These are phyloP conservation scores for Violaceomyces palustris DNA, from an alignment of 1,284 basidiomycete genomes.

Conservation along the genomic window DNA sequence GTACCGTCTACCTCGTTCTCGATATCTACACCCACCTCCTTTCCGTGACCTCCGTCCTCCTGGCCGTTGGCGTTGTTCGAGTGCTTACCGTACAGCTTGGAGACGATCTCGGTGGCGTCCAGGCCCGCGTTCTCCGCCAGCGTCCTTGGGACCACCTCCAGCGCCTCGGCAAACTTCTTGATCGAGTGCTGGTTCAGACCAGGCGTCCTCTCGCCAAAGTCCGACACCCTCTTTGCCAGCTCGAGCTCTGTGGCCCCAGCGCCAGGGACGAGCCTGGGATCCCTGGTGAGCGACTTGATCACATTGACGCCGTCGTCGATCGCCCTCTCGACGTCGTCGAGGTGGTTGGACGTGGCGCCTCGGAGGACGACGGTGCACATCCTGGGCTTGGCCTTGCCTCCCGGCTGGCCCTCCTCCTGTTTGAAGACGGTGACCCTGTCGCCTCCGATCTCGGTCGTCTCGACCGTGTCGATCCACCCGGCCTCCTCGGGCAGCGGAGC, in stretches of 20 bases:
- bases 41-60: slow-evolving; percentile 54
- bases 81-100: slow-evolving; percentile 82
- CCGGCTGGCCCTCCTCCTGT: slow-evolving; percentile 59
- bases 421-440: slow-evolving; percentile 95
- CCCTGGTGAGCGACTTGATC: slow-evolving; percentile 87
- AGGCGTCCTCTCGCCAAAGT: slow-evolving; percentile 79
- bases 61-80: too few species aligned
- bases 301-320: slow-evolving; percentile 97
- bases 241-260: slow-evolving; percentile 92
- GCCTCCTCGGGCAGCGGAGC: slow-evolving; percentile 95
- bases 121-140: slow-evolving; percentile 94
- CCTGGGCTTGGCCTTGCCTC: slow-evolving; percentile 47
- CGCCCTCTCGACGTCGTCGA: slow-evolving; percentile 93
- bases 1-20: slow-evolving; percentile 57
- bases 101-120: slow-evolving; percentile 87
- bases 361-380: slow-evolving; percentile 51
- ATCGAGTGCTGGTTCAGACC: slow-evolving; percentile 93
- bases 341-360: slow-evolving; percentile 86
- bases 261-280: slow-evolving; percentile 83
- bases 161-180: slow-evolving; percentile 78
- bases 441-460: slow-evolving; percentile 92
- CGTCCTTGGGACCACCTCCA: slow-evolving; percentile 89
- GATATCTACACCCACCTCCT: slow-evolving; percentile 79
- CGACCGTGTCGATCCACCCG: slow-evolving; percentile 86
- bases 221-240: slow-evolving; percentile 74